Conservation (phyloP, 2,329 filamentous ascomycete species). For the Nemania serpens region DNA sequence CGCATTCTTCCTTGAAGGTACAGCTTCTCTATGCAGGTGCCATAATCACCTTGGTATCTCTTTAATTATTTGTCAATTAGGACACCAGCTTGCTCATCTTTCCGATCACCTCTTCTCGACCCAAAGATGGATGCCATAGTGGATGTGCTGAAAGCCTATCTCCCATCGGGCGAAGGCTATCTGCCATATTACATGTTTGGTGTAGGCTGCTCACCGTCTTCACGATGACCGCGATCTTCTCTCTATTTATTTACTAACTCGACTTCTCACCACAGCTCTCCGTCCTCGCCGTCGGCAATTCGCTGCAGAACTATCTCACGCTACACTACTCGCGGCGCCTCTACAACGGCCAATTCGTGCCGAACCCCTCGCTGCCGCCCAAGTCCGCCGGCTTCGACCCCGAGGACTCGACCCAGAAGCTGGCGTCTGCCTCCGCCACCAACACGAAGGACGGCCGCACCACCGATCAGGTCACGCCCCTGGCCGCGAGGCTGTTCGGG, state of each 20-base stretch:
- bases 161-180: conserved; percentile 56
- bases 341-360: conserved; percentile 71
- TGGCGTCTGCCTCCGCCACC: conserved; percentile 50
- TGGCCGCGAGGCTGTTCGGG: conserved; percentile 80
- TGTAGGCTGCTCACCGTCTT: conserved; percentile 45
- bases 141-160: conserved; percentile 50
- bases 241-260: conserved; percentile 1
- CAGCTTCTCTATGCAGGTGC: no score
- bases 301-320: conserved; percentile 80
- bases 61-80: no score
- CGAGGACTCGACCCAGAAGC: conserved; percentile 59
- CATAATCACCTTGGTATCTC: no score
- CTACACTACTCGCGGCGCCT: conserved; percentile 83
- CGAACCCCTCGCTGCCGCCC: conserved; percentile 52
- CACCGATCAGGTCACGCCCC: conserved; percentile 69
- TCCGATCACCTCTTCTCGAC: background rate
- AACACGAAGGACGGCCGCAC: conserved; percentile 50
- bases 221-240: background rate
- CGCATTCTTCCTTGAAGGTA: no score
- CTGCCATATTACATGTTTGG: conserved; percentile 64
- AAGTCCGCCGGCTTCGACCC: conserved; percentile 51
- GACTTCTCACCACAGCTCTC: conserved; percentile 65
- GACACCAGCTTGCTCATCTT: no score
- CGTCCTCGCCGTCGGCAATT: conserved; percentile 81
- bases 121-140: conserved; percentile 41